Evolutionary conservation across 148 eudicot genomes (phyloP), one percentile per base, ranked within the genome.

Genomic region (Selenicereus undatus): DNA sequence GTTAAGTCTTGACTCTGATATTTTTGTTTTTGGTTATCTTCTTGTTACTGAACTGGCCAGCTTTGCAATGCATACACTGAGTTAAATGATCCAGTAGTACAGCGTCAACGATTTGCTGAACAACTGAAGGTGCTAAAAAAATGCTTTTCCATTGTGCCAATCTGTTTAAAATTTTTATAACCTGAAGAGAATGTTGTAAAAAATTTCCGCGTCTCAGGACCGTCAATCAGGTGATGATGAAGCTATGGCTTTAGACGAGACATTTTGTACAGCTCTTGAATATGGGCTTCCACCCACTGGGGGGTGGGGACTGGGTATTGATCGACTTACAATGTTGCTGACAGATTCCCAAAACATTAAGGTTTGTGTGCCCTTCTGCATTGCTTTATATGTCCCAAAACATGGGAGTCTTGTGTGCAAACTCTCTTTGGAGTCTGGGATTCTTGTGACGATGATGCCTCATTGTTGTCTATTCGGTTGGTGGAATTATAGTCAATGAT

Each of bases 21-120:
- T 18, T 35, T 18, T 14, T 68, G 11, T 32, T 22, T 73, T 71
- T 36, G 51, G 7, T 84, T 20, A 18, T 65, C 26, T 0, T 20
- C 54, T 43, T 74, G 50, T 22, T 70, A 71, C 66, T 14, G 51
- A 51, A 42, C 27, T 74, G 22, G 36, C 73, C 91, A 95, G 98
- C 84, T 95, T 73, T 93, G 97, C 85, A 91, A 95, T 85, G 98
- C 98, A n/a, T 95, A 95, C 88, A 95, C 97, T 14, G 97, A 95
- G 83, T 78, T 95, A 74, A 95, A 95, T 86, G 98, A 95, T 85
- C 98, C 97, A 68, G 92, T 90, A 18, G 94, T 93, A 77, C 98
- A 95, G 83, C 94, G 96, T 39, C 89, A 95, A 76, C 91, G 94
- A 20, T 95, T 95, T 84, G 93, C 96, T 22, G 97, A 95, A 80